Evolutionary conservation across 139 green algal genomes (phyloP), one percentile per base, ranked within the genome.

Genomic region (Parachlorella kessleri): DNA sequence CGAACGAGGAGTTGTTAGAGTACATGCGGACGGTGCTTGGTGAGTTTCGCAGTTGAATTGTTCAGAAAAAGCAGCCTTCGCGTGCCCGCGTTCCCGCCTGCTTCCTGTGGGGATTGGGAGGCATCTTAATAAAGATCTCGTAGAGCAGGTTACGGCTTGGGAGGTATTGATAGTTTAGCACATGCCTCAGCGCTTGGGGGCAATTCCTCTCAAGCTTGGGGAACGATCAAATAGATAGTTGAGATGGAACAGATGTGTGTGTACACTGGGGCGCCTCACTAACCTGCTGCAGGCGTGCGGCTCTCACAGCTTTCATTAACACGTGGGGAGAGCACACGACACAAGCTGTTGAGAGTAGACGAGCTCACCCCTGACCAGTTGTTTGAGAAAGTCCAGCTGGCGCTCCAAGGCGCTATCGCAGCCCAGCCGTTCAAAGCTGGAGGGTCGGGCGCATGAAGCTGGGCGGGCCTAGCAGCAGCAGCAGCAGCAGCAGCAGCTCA

Each of bases 1-100:
- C 72, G 6, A 67, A 82, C 59, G 83, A 92, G 72, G 88, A 92
- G 75, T 70, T 93, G 33, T 55, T 91, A 40, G 86, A 91, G 23
- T 81, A 89, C 63, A 77, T 93, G 78, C 53, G 84, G 2, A 68
- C 72, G 24, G 71, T 88, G 40, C 73, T 93, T 8, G 80, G 64
- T 76, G 68, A 18, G 76, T 63, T 39, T 36, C 18, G 55, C 7
- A 14, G 1, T 14, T 33, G 37, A 28, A 7, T 35, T 26, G 36
- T 54, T 28, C 30, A n/a, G n/a, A n/a, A n/a, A n/a, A n/a, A n/a
- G n/a, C n/a, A n/a, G n/a, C n/a, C n/a, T n/a, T n/a, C n/a, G n/a
- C n/a, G n/a, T n/a, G n/a, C n/a, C n/a, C n/a, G n/a, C n/a, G n/a
- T n/a, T n/a, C n/a, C n/a, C n/a, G n/a, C n/a, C n/a, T n/a, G n/a